Evolutionary conservation across 192 early-diverging fungal genomes (phyloP).

Genomic region (Coemansia aciculifera): DNA sequence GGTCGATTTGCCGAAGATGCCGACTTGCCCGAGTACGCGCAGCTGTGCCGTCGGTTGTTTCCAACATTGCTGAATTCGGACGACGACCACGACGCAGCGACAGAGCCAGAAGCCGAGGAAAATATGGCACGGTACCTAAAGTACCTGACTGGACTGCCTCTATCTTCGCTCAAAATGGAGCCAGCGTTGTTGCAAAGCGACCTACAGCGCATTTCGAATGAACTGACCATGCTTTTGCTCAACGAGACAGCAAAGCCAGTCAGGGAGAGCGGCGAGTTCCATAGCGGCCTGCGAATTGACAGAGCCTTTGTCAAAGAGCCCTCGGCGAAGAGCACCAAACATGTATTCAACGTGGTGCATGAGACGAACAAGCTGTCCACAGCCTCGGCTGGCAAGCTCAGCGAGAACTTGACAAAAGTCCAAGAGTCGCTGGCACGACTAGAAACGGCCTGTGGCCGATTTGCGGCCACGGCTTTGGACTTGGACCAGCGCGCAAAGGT

Average conservation of each 20-base stretch:
- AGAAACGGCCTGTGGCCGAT: slow-evolving; percentile 32
- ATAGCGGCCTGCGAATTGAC: neutral
- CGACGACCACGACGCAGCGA: slow-evolving; percentile 9
- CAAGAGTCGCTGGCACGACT: slow-evolving; percentile 33
- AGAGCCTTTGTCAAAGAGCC: neutral
- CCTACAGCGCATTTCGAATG: slow-evolving; percentile 46
- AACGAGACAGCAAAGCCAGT: slow-evolving; percentile 30
- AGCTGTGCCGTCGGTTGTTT: slow-evolving; percentile 47
- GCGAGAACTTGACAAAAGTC: slow-evolving; percentile 16
- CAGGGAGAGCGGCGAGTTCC: neutral
- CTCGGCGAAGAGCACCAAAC: neutral
- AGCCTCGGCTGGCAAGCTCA: slow-evolving; percentile 12
- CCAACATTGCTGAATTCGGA: slow-evolving; percentile 18
- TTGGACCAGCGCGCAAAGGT: slow-evolving; percentile 39
- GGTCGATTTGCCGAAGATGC: slow-evolving; percentile 36
- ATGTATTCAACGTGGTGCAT: slow-evolving; percentile 32
- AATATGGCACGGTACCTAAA: slow-evolving; percentile 46
- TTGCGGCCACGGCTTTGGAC: slow-evolving; percentile 26
- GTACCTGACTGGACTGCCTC: slow-evolving; percentile 42
- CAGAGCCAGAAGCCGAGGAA: slow-evolving; percentile 39
- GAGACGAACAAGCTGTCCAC: slow-evolving; percentile 21
- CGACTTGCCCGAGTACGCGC: slow-evolving; percentile 48
- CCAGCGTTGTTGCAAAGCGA: slow-evolving; percentile 46
- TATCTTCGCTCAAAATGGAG: slow-evolving; percentile 45
- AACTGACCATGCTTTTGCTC: slow-evolving; percentile 45